Conservation (phyloP, 768 basidiomycete genomes). For the Vararia minispora region DNA sequence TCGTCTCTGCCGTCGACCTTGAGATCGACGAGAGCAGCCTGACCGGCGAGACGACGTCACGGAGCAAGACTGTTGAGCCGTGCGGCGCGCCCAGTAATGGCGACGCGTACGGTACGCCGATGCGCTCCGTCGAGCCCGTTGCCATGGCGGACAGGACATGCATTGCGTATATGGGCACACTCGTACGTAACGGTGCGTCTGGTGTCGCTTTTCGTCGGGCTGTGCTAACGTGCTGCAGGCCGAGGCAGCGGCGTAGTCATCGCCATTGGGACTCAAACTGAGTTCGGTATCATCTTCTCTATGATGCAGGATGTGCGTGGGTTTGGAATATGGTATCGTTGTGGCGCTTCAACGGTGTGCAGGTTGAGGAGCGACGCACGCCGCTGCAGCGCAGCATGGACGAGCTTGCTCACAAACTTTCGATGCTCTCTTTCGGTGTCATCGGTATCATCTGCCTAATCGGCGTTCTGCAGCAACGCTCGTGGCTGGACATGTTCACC, state of each 20-base stretch:
- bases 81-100: slow-evolving; percentile 33
- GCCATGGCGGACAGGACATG: slow-evolving; percentile 78
- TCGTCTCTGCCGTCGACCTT: slow-evolving; percentile 71
- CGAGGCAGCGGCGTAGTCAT: slow-evolving; percentile 83
- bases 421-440: slow-evolving; percentile 82
- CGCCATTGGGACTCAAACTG: slow-evolving; percentile 73
- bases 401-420: slow-evolving; percentile 87
- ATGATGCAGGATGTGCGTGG: slow-evolving; percentile 89
- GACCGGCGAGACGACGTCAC: slow-evolving; percentile 84
- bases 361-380: slow-evolving; percentile 82
- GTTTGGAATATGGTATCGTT: not conserved
- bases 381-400: slow-evolving; percentile 94
- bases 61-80: slow-evolving; percentile 50
- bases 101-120: slow-evolving; percentile 18
- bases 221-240: slow-evolving; percentile 27
- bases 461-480: slow-evolving; percentile 73
- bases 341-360: not conserved
- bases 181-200: slow-evolving; percentile 73
- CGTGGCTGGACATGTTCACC: slow-evolving; percentile 98
- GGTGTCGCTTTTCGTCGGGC: not conserved
- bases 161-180: slow-evolving; percentile 92
- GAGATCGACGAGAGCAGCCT: slow-evolving; percentile 94
- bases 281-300: slow-evolving; percentile 92
- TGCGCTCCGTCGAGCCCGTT: slow-evolving; percentile 27
- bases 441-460: slow-evolving; percentile 91